A percentile compares a stretch with the other conserved stretches of the same genome.
phyloP scores from a whole-genome alignment of 2,329 filamentous ascomycete genomes.

The Arthrobotrys conoides region DNA sequence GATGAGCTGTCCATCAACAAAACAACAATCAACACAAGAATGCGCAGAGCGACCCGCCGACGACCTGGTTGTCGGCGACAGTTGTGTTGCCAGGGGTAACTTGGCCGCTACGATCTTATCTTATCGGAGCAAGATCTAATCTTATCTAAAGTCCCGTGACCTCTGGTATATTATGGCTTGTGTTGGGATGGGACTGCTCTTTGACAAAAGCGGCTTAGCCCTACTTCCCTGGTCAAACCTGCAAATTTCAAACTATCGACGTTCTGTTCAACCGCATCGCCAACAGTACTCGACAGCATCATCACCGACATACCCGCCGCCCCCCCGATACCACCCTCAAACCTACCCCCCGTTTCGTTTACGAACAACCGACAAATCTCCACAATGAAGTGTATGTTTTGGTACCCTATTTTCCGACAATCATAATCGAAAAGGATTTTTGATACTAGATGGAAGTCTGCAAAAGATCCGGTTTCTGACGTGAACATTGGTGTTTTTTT shows the following conservation, averaged over 20 bases:
- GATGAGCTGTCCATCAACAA: slow-evolving; percentile 50
- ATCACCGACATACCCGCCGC: slow-evolving; percentile 54
- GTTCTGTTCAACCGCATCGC: slow-evolving; percentile 32
- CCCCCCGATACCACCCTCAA: slow-evolving; percentile 63
- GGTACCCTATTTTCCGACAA: slow-evolving; percentile 5
- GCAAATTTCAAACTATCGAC: slow-evolving; percentile 45
- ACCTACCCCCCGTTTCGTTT: slow-evolving; percentile 57
- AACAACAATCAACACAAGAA: slow-evolving; percentile 52
- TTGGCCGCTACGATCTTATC: slow-evolving; percentile 3
- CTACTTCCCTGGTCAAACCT: slow-evolving; percentile 22
- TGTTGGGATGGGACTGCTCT: slow-evolving; percentile 45
- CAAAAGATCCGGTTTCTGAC: slow-evolving; percentile 33
- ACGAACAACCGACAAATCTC: slow-evolving; percentile 59
- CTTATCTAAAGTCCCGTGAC: slow-evolving; percentile 15
- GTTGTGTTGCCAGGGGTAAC: slow-evolving; percentile 58
- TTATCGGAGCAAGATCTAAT: slow-evolving; percentile 12
- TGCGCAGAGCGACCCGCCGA: slow-evolving; percentile 21
- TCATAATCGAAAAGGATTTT: not conserved
- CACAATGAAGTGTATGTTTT: slow-evolving; percentile 67
- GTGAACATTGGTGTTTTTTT: slow-evolving; percentile 29
- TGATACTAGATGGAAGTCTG: slow-evolving; percentile 21
- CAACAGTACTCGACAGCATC: slow-evolving; percentile 40
- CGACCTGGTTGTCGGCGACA: slow-evolving; percentile 21
- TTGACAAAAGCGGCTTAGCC: slow-evolving; percentile 39
- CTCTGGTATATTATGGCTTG: not conserved